Base-by-base conservation (phyloP, 192 early-diverging fungal genomes). In the Rhizoclosmatium sp. region DNA sequence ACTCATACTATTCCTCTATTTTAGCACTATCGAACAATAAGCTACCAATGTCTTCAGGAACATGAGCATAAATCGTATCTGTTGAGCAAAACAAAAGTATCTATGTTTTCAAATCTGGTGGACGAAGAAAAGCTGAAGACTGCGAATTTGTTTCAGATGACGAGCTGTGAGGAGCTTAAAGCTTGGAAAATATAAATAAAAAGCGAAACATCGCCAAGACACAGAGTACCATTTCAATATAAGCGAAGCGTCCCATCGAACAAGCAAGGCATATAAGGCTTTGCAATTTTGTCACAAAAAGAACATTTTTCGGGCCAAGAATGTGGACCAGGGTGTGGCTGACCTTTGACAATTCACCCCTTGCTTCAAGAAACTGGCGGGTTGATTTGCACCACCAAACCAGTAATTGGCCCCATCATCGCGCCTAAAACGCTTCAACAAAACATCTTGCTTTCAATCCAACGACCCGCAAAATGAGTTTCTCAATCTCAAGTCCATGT, bases 111-210 rank as follows among this genome's bases (percentile, higher is more conserved):
- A 85, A 83, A 86, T 69, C 86, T 87, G 2, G 71, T 92, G 66
- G 89, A 95, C 59, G 76, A 85, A 7, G 82, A 89, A 47, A 82
- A 85, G 56, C 84, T 93, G 69, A 44, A 87, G 48, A 86, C 87
- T 46, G 93, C 92, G n/a, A 70, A 89, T 51, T 73, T 75, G 19
- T 89, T 88, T 61, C 81, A 79, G 44, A 74, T 88, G 73, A 87
- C 87, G 12, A 88, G 86, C 39, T 95, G 94, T 64, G 93, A 94
- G 21, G 83, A 88, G 80, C 79, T 94, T 4, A 87, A 80, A n/a
- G 77, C 84, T 59, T 69, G 61, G 73, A 59, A 58, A n/a, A 7
- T 14, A 59, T 73, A 69, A 69, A 14, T 19, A 69, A 69, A 69
- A 23, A 31, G 64, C 19, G 31, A 31, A 31, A 31, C 31, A 31